These are phyloP conservation scores for Aspergillus diversus DNA, from an alignment of 495 filamentous ascomycete genomes.

Conservation along the genomic window DNA sequence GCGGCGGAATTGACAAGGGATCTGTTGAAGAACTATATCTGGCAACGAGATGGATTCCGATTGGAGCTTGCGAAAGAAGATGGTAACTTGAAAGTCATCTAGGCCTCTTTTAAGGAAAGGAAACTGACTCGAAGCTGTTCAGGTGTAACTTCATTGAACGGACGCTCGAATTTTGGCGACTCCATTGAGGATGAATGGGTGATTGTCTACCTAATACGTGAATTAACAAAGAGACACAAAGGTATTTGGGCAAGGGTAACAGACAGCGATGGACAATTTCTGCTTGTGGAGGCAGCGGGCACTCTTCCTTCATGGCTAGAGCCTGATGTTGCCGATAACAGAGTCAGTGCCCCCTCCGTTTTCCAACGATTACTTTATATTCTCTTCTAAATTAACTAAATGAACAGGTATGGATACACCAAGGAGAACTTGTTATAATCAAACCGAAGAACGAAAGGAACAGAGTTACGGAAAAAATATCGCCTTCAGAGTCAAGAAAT, in stretches of 20 bases:
- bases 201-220: slow-evolving; percentile 86
- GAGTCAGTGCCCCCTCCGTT: slow-evolving; percentile 51
- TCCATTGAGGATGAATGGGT: slow-evolving; percentile 98
- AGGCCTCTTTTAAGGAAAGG: background rate
- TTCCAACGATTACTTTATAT: background rate
- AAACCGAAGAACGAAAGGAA: slow-evolving; percentile 52
- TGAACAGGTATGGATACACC: slow-evolving; percentile 71
- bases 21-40: slow-evolving; percentile 83
- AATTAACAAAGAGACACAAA: slow-evolving; percentile 71
- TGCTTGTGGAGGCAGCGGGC: slow-evolving; percentile 92
- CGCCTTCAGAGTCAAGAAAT: slow-evolving; percentile 60
- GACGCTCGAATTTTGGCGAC: slow-evolving; percentile 84
- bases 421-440: slow-evolving; percentile 73
- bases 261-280: slow-evolving; percentile 92
- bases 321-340: slow-evolving; percentile 84
- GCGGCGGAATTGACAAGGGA: slow-evolving; percentile 63
- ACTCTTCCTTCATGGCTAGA: slow-evolving; percentile 87
- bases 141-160: slow-evolving; percentile 59
- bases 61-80: slow-evolving; percentile 64
- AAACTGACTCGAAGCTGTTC: slow-evolving; percentile 15
- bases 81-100: slow-evolving; percentile 40
- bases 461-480: slow-evolving; percentile 52
- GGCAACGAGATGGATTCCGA: slow-evolving; percentile 83
- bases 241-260: slow-evolving; percentile 80
- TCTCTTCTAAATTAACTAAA: slow-evolving; percentile 4